A percentile compares a stretch with the other conserved stretches of the same genome.
Evolutionary conservation across 1,284 basidiomycete species (phyloP).

Genomic region (Marasmius tenuissimus): DNA sequence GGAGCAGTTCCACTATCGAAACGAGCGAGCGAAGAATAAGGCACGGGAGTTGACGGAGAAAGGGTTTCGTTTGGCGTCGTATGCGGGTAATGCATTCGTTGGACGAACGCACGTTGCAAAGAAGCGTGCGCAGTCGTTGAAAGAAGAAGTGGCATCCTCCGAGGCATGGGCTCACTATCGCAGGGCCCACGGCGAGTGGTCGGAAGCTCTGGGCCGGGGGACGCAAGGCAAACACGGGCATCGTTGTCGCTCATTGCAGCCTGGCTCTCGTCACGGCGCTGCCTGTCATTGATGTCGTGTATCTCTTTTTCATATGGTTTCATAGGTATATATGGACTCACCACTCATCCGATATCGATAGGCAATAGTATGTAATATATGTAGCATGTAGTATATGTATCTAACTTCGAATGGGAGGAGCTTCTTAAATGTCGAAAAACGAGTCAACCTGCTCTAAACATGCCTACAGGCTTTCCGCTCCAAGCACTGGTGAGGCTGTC

Average conservation of each 20-base stretch:
- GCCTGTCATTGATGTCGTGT: neutral
- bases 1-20: slow-evolving; percentile 47
- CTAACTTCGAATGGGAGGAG: neutral
- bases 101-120: slow-evolving; percentile 43
- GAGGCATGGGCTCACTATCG: slow-evolving; percentile 38
- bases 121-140: slow-evolving; percentile 45
- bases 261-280: neutral
- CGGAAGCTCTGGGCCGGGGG: slow-evolving; percentile 9
- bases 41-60: slow-evolving; percentile 55
- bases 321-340: neutral
- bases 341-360: neutral
- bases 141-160: slow-evolving; percentile 32
- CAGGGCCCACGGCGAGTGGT: slow-evolving; percentile 37
- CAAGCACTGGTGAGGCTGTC: neutral
- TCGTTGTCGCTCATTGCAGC: neutral
- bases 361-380: neutral
- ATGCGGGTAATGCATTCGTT: slow-evolving; percentile 38
- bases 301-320: neutral
- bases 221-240: neutral
- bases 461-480: neutral
- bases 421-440: neutral
- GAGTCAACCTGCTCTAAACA: too few species aligned
- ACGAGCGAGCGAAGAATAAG: slow-evolving; percentile 54
- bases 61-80: slow-evolving; percentile 41
- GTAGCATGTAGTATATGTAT: neutral